Percentiles rank a stretch among this genome's conserved stretches.
These are phyloP conservation scores for Dalbergia cochinchinensis DNA, from an alignment of 306 rosid genomes.

Conservation along the genomic window DNA sequence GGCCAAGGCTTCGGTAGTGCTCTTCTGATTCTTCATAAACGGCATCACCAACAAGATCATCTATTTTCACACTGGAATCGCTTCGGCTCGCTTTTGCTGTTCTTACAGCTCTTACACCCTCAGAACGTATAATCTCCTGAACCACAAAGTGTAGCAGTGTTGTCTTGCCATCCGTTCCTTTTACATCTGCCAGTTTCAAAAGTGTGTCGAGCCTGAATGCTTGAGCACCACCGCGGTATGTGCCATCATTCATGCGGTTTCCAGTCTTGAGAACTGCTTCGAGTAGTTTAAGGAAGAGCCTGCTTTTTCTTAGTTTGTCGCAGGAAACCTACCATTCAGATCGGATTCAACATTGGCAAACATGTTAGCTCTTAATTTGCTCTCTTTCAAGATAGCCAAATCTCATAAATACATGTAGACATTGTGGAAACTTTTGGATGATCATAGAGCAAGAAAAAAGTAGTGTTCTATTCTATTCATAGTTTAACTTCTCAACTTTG, in stretches of 20 bases:
- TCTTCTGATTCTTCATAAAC: slow-evolving; percentile 59
- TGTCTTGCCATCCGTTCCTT: slow-evolving; percentile 94
- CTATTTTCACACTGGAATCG: slow-evolving; percentile 54
- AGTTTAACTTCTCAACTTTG: too few relatives aligned
- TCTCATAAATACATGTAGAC: not conserved
- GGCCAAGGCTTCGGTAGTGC: slow-evolving; percentile 69
- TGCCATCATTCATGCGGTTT: slow-evolving; percentile 95
- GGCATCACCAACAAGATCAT: slow-evolving; percentile 48
- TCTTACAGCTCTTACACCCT: slow-evolving; percentile 74
- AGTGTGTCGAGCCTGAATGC: slow-evolving; percentile 95
- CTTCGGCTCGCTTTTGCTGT: slow-evolving; percentile 58
- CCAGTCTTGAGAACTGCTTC: slow-evolving; percentile 99
- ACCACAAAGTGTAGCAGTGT: slow-evolving; percentile 91
- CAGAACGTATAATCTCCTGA: slow-evolving; percentile 88
- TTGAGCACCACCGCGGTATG: slow-evolving; percentile 93
- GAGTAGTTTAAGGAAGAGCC: slow-evolving; percentile 83
- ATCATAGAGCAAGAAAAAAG: too few relatives aligned
- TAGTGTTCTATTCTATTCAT: too few relatives aligned
- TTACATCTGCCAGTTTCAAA: slow-evolving; percentile 86
- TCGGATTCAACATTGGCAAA: slow-evolving; percentile 17
- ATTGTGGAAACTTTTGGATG: too few relatives aligned
- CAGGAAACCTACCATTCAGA: slow-evolving; percentile 73
- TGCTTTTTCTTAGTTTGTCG: slow-evolving; percentile 74
- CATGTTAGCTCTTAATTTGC: not conserved
- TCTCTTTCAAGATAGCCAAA: not conserved